Evolutionary conservation across 192 early-diverging fungal species (phyloP), one percentile per base, ranked within the genome.

Genomic region (Entomortierella lignicola): DNA sequence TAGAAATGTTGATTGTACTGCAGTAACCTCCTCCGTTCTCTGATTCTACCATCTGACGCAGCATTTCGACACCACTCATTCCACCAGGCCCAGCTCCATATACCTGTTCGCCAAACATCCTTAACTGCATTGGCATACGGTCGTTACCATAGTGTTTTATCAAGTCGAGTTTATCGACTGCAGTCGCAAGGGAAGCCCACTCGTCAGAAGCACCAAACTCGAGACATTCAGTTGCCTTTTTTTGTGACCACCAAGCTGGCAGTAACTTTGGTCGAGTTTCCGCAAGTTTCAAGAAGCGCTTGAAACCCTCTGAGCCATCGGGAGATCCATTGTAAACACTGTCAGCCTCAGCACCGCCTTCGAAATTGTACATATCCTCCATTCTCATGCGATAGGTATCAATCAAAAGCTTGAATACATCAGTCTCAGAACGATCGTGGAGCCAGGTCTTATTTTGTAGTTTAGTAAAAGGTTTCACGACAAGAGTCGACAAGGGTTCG

Each of bases 51-150:
- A 8, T 11, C 10, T 1, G 2, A 26, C 15, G 52, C 52, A 60
- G 21, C 58, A 60, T 27, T 17, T 1, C 21, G 0, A 50, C 57
- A 32, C 72, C 64, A 23, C 52, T 62, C 60, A 62, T 51, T 0
- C 72, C 72, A 8, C n/a, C 42, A 21, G 26, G 41, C 34, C 72
- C 72, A 20, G 50, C 27, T 62, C 30, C 43, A 54, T 53, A 55
- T 23, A 75, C 47, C 54, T 75, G 64, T 52, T 75, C 72, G 6
- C 59, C 42, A 18, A 75, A 34, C 64, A 75, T 67, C 21, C 72
- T 50, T 21, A 75, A 26, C 27, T 75, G 72, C 72, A 75, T 75
- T 11, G 72, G 72, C 65, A 75, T 66, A 18, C 44, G 11, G n/a
- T 27, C 10, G n/a, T 75, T 34, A 15, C 34, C 44, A 30, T 75